Evolutionary conservation across 1,284 basidiomycete species (phyloP), one percentile per base, ranked within the genome.

Genomic region (Austroboletus niveus): DNA sequence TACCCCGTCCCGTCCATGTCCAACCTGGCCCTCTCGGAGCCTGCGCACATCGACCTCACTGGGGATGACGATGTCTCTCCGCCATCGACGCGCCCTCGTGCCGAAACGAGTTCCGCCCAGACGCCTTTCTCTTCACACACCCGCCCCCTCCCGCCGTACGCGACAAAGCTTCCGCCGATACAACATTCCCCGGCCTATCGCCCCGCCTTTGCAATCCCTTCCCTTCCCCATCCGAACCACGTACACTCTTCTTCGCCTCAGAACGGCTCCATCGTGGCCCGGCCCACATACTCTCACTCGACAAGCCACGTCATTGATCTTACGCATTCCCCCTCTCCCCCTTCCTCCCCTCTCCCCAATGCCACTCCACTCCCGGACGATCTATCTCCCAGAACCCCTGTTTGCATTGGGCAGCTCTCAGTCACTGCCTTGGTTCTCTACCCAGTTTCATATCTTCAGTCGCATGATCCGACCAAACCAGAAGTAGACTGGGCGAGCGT

Each of bases 391-490:
- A 88, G 85, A 71, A 88, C 87, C 0, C 86, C 88, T 12, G 82
- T 96, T 43, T 96, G 94, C 68, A 94, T 97, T 52, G 94, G 94
- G 3, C 87, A 91, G 49, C 75, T 97, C 45, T 77, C 79, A 40
- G 86, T 87, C 9, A 89, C 87, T 14, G 92, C 91, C 5, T 80
- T 96, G 43, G 85, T 96, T 49, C 76, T 95, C 8, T 94, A 94
- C 69, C 93, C 92, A 4, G 80, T 88, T n/a, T 65, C 77, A 22
- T 94, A 92, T 63, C 73, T 92, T 20, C 66, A 77, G 30, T 72
- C 78, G 8, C 79, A 78, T 51, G 73, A 78, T 60, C 68, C 70
- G 45, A 60, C 66, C 45, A 64, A 56, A 4, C 62, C 68, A 30
- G 78, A 83, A 9, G 71, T 74, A 6, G 90, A 94, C 57, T 92